Base-by-base conservation (phyloP, 1,284 basidiomycete species). In the Boletus smithii region DNA sequence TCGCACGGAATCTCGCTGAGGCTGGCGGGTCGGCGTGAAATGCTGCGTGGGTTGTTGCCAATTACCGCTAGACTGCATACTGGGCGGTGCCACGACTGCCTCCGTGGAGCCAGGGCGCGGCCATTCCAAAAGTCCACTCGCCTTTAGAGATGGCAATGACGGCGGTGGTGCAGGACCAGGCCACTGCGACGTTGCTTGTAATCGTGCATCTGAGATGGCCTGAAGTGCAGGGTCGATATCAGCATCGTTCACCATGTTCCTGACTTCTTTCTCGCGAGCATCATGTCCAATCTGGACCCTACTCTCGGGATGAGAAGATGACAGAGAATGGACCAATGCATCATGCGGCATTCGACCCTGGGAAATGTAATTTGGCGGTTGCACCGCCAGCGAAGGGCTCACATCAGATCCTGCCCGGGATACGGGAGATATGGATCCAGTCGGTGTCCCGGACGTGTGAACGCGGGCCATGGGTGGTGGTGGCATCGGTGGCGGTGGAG, bases 121-220 rank as follows among this genome's bases (percentile, higher is more conserved):
- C 63, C 71, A 78, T 57, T 85, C 82, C 40, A 88, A 66, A 34
- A 88, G 69, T 8, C 85, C 85, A 53, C 81, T 85, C 17, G 81
- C 77, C 67, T 86, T 86, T 42, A 88, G 68, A 27, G 85, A 86
- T 16, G 85, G 85, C 46, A 88, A 65, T 10, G 79, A 80, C 53
- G 70, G 73, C 16, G 40, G 51, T 17, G 50, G 36, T 13, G 27
- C 42, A 1, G 42, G 13, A 32, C 33, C 45, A 35, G 49, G 27
- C 43, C 51, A 35, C 30, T 57, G 52, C 17, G 56, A 39, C 8
- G 46, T 40, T 37, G 34, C 33, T 29, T 54, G 59, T 26, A 39
- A 22, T 31, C 65, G 63, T 17, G 53, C 24, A 42, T 53, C 53
- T 16, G 65, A 43, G 33, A 42, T 33, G 32, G 10, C 50, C 32